These are phyloP conservation scores for Phlegmacium glaucopus DNA, from an alignment of 768 basidiomycete species.

Conservation along the genomic window DNA sequence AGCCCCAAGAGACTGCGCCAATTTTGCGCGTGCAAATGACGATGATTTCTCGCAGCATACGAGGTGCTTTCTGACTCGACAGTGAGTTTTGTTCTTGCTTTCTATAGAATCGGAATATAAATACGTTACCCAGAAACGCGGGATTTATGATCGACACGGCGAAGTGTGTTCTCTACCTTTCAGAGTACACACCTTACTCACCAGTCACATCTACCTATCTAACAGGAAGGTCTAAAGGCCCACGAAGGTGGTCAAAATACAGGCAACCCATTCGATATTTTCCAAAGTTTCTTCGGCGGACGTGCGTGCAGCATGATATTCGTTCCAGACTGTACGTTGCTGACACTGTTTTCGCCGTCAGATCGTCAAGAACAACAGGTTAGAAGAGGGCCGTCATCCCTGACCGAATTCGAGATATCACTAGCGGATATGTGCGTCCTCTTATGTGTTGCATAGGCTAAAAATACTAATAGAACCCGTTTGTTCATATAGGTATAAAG, in stretches of 20 bases:
- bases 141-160: constrained; percentile 92
- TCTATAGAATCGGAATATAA: background rate
- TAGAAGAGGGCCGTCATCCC: constrained; percentile 70
- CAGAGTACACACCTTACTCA: background rate
- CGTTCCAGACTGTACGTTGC: background rate
- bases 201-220: constrained; percentile 1
- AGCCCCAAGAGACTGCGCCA: constrained; percentile 11
- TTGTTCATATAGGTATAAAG: constrained; percentile 59
- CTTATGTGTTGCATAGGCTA: background rate
- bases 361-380: constrained; percentile 62
- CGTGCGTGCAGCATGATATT: constrained; percentile 39
- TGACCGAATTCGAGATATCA: constrained; percentile 82
- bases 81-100: constrained; percentile 40
- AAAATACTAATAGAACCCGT: constrained; percentile 8
- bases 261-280: constrained; percentile 92
- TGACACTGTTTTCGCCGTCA: constrained; percentile 13
- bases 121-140: constrained; percentile 63
- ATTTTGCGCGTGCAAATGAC: background rate
- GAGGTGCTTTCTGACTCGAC: constrained; percentile 88
- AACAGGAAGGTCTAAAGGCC: constrained; percentile 84
- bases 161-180: constrained; percentile 45
- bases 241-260: constrained; percentile 84
- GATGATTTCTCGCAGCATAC: constrained; percentile 55
- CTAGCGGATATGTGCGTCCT: constrained; percentile 74
- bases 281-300: constrained; percentile 89